Evolutionary conservation across 2,329 filamentous ascomycete genomes (phyloP), one percentile per base, ranked within the genome.

Genomic region (Penicillium sp.): DNA sequence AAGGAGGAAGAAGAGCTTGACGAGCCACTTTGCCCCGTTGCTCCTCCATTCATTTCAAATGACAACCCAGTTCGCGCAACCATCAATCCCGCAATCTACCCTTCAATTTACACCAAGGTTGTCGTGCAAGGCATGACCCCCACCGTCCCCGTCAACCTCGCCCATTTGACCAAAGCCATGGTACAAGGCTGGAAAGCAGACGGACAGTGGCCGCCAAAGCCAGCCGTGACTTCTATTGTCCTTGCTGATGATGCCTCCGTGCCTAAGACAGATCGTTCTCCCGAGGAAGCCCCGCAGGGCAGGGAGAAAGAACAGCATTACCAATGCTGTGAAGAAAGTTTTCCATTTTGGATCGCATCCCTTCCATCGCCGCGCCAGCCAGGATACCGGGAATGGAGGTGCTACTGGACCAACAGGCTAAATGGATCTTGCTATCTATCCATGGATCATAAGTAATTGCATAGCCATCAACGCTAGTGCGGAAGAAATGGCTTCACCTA

Each of bases 171-270:
- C 22, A 83, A 85, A 10, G 85, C 90, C 12, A 89, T 93, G 61
- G 91, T 97, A 0, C 82, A 88, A 28, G 93, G 93, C 41, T 97
- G 93, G 93, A 96, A 95, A 73, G 83, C 90, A 38, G 90, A 94
- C 66, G 92, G 91, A 16, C 90, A 96, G 73, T 97, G 93, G 93
- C 92, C 93, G 5, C 90, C 89, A 1, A 84, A 84, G 62, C 72
- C 80, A 0, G 76, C 77, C 3, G 57, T 59, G 11, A 61, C 66
- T 10, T 67, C 62, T 8, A 66, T 72, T 46, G 69, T 71, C 22
- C 64, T 72, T 14, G 63, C 59, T 5, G 67, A 72, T 28, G 61
- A 67, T 35, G 64, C 67, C 2, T 62, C 64, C 5, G 60, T 71
- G 14, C 64, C 59, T 6, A 67, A 61, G 54, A 61, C 45, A 3